Percentiles rank a stretch among this genome's conserved stretches.
Conservation (phyloP, 305 asterid genomes). For the Coffea humblotiana region DNA sequence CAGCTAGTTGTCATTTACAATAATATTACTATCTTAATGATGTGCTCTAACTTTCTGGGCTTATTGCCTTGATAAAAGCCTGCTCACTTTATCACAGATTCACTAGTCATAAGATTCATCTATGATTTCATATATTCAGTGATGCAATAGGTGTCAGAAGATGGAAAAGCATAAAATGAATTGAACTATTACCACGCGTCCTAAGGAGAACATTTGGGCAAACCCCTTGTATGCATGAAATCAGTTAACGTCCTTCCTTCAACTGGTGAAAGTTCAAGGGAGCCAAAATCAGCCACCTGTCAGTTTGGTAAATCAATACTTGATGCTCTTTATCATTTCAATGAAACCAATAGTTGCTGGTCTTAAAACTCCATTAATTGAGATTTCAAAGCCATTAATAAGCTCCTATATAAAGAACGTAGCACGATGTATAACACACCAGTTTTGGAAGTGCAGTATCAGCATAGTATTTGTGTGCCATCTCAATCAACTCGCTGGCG, state of each 20-base stretch:
- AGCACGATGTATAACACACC: constrained; percentile 38
- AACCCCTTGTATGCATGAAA: constrained; percentile 98
- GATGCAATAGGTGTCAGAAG: not conserved
- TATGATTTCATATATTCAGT: not conserved
- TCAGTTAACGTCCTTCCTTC: constrained; percentile 97
- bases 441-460: constrained; percentile 88
- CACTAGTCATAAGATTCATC: not conserved
- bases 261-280: constrained; percentile 96
- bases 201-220: constrained; percentile 82
- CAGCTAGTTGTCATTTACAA: not conserved
- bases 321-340: constrained; percentile 52
- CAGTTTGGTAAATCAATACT: constrained; percentile 26
- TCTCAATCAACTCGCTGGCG: constrained; percentile 76
- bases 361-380: constrained; percentile 17
- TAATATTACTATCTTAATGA: not conserved
- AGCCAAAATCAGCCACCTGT: constrained; percentile 98
- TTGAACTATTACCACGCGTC: constrained; percentile 68
- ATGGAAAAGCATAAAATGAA: not conserved
- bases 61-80: not conserved
- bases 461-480: constrained; percentile 76
- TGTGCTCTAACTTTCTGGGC: not conserved
- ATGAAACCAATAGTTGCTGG: constrained; percentile 16
- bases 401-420: constrained; percentile 13
- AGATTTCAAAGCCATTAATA: not conserved
- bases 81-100: not conserved